Percentiles rank a stretch among this genome's conserved stretches.
Evolutionary conservation across 169 alveolate species (phyloP).

Genomic region (Toxoplasma gondii): DNA sequence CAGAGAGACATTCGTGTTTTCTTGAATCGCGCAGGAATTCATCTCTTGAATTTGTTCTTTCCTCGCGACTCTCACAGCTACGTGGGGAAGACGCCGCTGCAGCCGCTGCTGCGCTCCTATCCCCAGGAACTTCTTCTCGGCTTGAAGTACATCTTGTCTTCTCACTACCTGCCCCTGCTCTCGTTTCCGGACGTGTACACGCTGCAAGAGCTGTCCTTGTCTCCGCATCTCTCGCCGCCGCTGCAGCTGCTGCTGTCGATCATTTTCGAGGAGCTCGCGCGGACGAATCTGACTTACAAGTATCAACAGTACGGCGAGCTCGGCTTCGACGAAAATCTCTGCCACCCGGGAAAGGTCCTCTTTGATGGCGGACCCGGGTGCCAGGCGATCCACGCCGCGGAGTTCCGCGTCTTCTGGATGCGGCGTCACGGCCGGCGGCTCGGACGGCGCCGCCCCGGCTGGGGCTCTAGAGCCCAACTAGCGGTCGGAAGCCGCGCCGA

Average conservation of each 20-base stretch:
- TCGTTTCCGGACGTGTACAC: background rate
- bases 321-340: constrained; percentile 30
- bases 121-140: constrained; percentile 33
- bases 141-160: constrained; percentile 24
- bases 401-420: constrained; percentile 55
- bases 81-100: constrained; percentile 32
- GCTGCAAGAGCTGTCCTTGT: constrained; percentile 42
- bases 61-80: background rate
- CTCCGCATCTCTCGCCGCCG: constrained; percentile 36
- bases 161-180: background rate
- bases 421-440: constrained; percentile 47
- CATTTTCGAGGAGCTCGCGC: constrained; percentile 56
- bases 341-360: constrained; percentile 38
- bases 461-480: constrained; percentile 42
- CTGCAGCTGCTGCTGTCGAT: constrained; percentile 53
- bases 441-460: background rate
- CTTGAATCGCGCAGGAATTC: background rate
- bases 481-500: background rate
- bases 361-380: constrained; percentile 62
- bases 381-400: constrained; percentile 46
- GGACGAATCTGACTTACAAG: constrained; percentile 34
- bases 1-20: background rate
- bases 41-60: background rate
- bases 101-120: constrained; percentile 40
- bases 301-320: constrained; percentile 34